Base-by-base conservation (phyloP, 2,329 filamentous ascomycete species). In the Exutisphaerella laricina region DNA sequence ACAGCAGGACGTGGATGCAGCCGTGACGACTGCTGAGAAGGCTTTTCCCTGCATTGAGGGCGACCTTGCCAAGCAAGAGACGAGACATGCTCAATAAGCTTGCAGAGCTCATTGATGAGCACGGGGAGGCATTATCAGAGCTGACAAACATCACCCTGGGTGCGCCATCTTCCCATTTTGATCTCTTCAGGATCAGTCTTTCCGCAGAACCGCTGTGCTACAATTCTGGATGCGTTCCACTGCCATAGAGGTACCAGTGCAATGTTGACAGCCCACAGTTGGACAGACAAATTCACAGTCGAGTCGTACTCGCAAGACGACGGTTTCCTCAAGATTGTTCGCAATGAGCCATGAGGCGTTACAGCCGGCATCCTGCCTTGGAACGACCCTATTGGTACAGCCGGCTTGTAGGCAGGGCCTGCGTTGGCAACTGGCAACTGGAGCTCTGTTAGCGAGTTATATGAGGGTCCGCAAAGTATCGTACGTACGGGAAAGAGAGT, bases 351-450 rank as follows among this genome's bases (percentile, higher is more conserved):
- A 3, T 43, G 54, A 3, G 50, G 51, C 8, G 53, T 55, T 0
- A 38, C 39, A 18, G 53, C 41, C 1, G 73, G 77, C 61, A 87
- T 88, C 49, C 84, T 86, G 43, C 84, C 41, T 13, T 41, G 41
- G 83, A 88, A 88, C 61, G 86, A 81, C 51, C 84, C 85, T 2
- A 48, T 70, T 87, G 3, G 71, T 73, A 21, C 86, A 86, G 79
- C 80, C 80, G 9, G 78, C 77, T 5, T 84, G 80, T 86, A 88
- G 58, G 71, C 88, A 3, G 84, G 82, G n/a, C 84, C 84, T 25
- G 74, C 74, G 7, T 63, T 78, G 1, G 73, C 71, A 9, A 72
- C 68, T 20, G 74, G 74, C 17, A 22, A 70, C 83, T 3, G 79
- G 79, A 2, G 75, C 73, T 0, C 69, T 68, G 67, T 58, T 82